Evolutionary conservation across 2,329 filamentous ascomycete genomes (phyloP).

Genomic region (Podosphaera xanthii): DNA sequence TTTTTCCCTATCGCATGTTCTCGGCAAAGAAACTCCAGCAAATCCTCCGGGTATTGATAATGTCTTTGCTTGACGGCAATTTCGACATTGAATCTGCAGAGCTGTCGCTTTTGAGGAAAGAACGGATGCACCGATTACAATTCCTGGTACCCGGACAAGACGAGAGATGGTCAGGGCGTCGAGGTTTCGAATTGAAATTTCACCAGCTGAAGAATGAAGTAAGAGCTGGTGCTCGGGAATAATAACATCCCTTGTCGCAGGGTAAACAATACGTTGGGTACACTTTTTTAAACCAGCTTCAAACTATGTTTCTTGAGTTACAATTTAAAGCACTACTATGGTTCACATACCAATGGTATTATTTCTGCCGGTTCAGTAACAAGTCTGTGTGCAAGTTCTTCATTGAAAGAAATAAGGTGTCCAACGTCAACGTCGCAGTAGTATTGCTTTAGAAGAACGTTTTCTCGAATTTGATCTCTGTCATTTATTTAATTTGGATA

Average conservation of each 20-base stretch:
- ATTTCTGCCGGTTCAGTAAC: constrained; percentile 79
- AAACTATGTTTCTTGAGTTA: constrained; percentile 34
- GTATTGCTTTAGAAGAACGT: constrained; percentile 81
- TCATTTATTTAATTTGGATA: constrained; percentile 13
- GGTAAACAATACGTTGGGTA: constrained; percentile 82
- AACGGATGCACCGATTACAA: constrained; percentile 91
- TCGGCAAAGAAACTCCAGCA: constrained; percentile 61
- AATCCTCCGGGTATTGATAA: constrained; percentile 68
- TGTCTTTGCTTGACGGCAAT: constrained; percentile 49
- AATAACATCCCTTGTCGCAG: constrained; percentile 37
- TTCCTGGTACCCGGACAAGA: constrained; percentile 89
- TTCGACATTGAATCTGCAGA: constrained; percentile 70
- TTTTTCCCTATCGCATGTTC: constrained; percentile 46
- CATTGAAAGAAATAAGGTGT: constrained; percentile 87
- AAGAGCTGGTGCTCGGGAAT: constrained; percentile 87
- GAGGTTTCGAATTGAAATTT: constrained; percentile 82
- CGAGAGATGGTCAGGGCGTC: constrained; percentile 82
- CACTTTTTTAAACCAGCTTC: constrained; percentile 76
- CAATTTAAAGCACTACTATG: not conserved
- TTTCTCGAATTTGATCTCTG: constrained; percentile 88
- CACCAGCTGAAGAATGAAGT: constrained; percentile 73
- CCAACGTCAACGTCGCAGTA: constrained; percentile 92
- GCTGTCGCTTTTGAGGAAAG: constrained; percentile 87
- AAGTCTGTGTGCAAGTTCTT: constrained; percentile 77
- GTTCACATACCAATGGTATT: constrained; percentile 58